Conservation (phyloP, 208 protist genomes). For the Crithidia expoeki region DNA sequence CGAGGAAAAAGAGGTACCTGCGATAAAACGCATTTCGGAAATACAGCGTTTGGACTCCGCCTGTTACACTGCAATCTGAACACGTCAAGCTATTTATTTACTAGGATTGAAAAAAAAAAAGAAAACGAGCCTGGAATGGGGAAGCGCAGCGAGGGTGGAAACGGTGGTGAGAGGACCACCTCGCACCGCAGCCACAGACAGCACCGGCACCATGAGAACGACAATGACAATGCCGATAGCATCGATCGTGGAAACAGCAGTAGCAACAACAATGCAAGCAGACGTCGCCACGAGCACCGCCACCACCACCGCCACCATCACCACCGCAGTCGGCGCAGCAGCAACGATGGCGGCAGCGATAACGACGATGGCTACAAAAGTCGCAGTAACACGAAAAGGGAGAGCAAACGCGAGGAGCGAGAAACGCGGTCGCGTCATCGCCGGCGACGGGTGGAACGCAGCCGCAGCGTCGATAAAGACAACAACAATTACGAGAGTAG, state of each 20-base stretch:
- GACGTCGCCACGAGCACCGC: slow-evolving; percentile 1
- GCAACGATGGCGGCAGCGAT: neutral
- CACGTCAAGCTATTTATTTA: too few relatives aligned
- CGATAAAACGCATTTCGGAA: too few relatives aligned
- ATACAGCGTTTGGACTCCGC: too few relatives aligned
- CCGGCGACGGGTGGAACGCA: neutral
- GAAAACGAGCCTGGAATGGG: slow-evolving; percentile 7
- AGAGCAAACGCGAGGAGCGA: neutral
- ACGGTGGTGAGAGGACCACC: neutral
- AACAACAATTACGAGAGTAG: neutral
- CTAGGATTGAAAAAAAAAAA: neutral
- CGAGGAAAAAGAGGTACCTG: too few relatives aligned
- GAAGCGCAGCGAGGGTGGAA: slow-evolving; percentile 17
- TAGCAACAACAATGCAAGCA: neutral
- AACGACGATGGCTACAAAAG: too few relatives aligned
- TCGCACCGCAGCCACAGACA: slow-evolving; percentile 9
- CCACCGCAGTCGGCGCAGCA: slow-evolving; percentile 1
- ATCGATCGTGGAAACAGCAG: neutral
- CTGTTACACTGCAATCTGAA: too few relatives aligned
- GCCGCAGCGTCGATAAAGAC: neutral
- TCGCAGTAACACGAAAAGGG: neutral
- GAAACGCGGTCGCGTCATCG: slow-evolving; percentile 14
- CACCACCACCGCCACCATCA: slow-evolving; percentile 5
- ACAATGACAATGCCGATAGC: neutral
- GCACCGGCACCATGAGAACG: neutral